Percentiles rank a stretch among this genome's conserved stretches.
These are phyloP conservation scores for Aspergillus indologenus DNA, from an alignment of 495 filamentous ascomycete species.

Conservation along the genomic window DNA sequence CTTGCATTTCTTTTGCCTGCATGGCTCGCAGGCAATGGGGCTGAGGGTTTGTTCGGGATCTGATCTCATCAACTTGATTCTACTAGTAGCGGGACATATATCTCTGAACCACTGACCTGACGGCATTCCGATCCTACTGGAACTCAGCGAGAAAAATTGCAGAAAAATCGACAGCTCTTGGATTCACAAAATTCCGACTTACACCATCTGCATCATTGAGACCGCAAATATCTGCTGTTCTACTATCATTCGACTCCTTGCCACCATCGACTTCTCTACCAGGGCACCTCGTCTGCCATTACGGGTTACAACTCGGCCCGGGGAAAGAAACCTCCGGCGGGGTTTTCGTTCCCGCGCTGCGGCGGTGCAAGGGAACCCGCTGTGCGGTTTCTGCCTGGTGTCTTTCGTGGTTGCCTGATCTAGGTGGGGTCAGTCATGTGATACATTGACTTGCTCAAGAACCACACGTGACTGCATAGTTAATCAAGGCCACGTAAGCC, in stretches of 20 bases:
- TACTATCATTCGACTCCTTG: not conserved
- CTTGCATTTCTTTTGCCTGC: slow-evolving; percentile 31
- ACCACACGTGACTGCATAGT: too few relatives aligned
- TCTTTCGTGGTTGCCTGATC: not conserved
- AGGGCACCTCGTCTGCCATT: too few relatives aligned
- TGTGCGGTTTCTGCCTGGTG: not conserved
- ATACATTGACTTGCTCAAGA: too few relatives aligned
- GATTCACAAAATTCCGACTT: too few relatives aligned
- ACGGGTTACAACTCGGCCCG: not conserved
- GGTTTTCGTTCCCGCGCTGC: not conserved
- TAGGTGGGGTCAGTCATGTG: too few relatives aligned
- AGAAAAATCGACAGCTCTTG: not conserved
- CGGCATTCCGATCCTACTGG: not conserved
- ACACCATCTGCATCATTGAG: not conserved
- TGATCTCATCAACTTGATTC: not conserved
- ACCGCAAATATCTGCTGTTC: not conserved
- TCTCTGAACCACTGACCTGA: not conserved
- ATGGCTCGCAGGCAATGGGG: slow-evolving; percentile 28
- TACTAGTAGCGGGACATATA: not conserved
- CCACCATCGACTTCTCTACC: not conserved
- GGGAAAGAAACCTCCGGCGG: not conserved
- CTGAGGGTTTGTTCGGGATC: slow-evolving; percentile 1
- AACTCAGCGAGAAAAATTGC: not conserved
- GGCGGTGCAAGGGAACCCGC: not conserved
- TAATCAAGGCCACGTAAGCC: too few relatives aligned